phyloP scores from a whole-genome alignment of 306 rosid species.

The Astragalus membranaceus region DNA sequence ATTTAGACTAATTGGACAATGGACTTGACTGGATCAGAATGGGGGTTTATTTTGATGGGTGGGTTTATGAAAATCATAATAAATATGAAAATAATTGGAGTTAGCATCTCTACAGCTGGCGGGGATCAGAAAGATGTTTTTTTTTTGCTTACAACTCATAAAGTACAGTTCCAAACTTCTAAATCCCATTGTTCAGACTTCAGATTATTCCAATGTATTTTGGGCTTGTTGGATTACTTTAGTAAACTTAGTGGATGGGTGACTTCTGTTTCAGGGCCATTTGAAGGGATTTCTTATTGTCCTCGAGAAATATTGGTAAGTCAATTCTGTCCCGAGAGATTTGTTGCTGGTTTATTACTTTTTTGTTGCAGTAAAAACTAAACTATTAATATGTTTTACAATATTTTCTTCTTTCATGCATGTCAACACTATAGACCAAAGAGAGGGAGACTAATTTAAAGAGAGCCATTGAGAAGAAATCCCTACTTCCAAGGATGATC shows the following conservation, averaged over 20 bases:
- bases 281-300: slow-evolving; percentile 71
- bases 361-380: neutral
- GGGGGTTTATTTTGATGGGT: neutral
- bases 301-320: slow-evolving; percentile 68
- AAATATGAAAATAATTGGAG: neutral
- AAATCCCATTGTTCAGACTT: neutral
- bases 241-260: neutral
- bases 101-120: neutral
- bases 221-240: neutral
- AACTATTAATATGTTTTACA: neutral
- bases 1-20: neutral
- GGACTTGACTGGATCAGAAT: neutral
- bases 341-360: slow-evolving; percentile 1
- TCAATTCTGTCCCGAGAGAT: slow-evolving; percentile 12
- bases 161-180: neutral
- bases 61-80: neutral
- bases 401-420: neutral
- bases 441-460: slow-evolving; percentile 57
- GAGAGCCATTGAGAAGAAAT: slow-evolving; percentile 71
- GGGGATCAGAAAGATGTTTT: neutral
- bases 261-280: slow-evolving; percentile 56
- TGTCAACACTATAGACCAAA: slow-evolving; percentile 43
- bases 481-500: slow-evolving; percentile 89
- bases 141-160: neutral
- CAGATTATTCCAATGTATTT: neutral